These are phyloP conservation scores for Nakazawaea anatomiae DNA, from an alignment of 805 yeast genomes.

Conservation along the genomic window DNA sequence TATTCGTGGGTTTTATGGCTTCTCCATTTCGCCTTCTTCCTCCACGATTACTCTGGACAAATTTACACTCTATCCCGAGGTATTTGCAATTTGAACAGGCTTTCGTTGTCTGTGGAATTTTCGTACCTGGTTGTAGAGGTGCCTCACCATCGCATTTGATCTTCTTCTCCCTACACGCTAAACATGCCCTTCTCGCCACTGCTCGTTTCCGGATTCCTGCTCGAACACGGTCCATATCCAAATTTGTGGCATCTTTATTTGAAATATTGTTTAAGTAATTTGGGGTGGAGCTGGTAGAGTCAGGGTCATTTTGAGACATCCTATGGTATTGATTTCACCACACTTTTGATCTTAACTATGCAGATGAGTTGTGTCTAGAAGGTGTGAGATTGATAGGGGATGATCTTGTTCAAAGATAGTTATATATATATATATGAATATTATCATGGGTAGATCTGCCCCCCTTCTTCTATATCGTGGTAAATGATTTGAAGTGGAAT, in stretches of 20 bases:
- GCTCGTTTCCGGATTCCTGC: conserved; percentile 26
- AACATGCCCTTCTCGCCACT: conserved; percentile 58
- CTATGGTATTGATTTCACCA: neutral
- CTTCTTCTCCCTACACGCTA: conserved; percentile 59
- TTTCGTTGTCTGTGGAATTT: conserved; percentile 13
- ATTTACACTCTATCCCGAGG: conserved; percentile 43
- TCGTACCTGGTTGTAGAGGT: conserved; percentile 14
- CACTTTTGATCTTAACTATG: too few relatives aligned
- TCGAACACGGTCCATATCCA: neutral
- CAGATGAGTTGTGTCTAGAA: too few relatives aligned
- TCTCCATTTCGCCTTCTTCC: conserved; percentile 39
- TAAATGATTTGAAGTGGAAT: too few relatives aligned
- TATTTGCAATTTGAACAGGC: conserved; percentile 45
- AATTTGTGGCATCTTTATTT: neutral
- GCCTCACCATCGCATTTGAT: conserved; percentile 62
- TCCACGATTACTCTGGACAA: conserved; percentile 52
- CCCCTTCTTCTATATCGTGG: too few relatives aligned
- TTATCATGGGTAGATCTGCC: too few relatives aligned
- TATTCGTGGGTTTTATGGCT: neutral
- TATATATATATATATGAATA: too few relatives aligned
- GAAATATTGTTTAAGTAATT: neutral
- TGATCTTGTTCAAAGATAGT: too few relatives aligned
- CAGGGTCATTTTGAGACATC: neutral
- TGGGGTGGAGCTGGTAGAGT: neutral
- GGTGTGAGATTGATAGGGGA: too few relatives aligned